Evolutionary conservation across 306 rosid species (phyloP), one percentile per base, ranked within the genome.

Genomic region (Carpinus viminea): DNA sequence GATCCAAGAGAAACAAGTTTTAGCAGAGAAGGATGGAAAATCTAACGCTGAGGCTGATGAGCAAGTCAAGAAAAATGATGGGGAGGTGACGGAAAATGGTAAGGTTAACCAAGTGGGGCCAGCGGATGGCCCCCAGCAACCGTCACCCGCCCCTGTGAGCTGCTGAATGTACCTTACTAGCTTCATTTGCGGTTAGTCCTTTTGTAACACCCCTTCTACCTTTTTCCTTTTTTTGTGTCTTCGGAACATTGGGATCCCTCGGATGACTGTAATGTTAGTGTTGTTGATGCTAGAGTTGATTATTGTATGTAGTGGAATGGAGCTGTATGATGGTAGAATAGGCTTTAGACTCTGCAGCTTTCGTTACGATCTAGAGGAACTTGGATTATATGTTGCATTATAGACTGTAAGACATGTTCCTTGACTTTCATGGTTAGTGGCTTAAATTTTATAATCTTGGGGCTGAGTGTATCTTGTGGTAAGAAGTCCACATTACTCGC

Each of bases 1-100:
- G 81, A 73, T 31, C 34, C 62, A 81, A 59, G 86, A 52, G 46
- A 79, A 77, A 45, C 65, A 70, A 52, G 90, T 76, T 70, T 69
- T 76, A 46, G 56, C 77, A 54, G 75, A 75, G 80, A 81, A 62
- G 43, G 84, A 73, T 77, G 90, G 76, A 36, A 84, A 82, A 50
- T 60, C 41, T 60, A 72, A 61, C 46, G 69, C 61, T 78, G 81
- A 82, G 66, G 79, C 76, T 18, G 89, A 86, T 54, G 87, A 86
- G 71, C 79, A 82, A 71, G 57, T 80, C 60, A 62, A 80, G 68
- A 78, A 81, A 77, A 76, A 75, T 64, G 93, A 79, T 36, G 84
- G 74, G 20, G 78, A 76, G 72, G 65, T 79, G 52, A 70, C 79
- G 38, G 93, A 86, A 82, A 89, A 85, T 26, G 90, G 89, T n/a